These are phyloP conservation scores for Citrus sinensis DNA, from an alignment of 345 rosid species.

Conservation along the genomic window DNA sequence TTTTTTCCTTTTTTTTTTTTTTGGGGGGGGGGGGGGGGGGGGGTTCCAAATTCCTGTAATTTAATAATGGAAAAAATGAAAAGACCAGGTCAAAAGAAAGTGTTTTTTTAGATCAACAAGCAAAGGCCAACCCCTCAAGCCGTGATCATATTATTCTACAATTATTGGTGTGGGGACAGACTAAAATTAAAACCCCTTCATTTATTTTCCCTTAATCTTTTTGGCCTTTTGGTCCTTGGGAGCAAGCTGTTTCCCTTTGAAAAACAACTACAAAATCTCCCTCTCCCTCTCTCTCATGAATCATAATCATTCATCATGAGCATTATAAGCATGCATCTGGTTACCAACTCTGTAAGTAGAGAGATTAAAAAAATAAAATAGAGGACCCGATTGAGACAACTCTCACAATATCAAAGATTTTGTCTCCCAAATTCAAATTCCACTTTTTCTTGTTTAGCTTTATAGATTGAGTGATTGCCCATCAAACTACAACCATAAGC, in stretches of 20 bases:
- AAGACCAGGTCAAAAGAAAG: conserved; percentile 42
- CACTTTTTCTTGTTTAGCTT: conserved; percentile 14
- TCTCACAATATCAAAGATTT: conserved; percentile 35
- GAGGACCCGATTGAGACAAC: conserved; percentile 13
- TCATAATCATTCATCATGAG: conserved; percentile 21
- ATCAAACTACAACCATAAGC: background rate
- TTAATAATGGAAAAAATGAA: background rate
- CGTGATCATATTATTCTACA: conserved; percentile 49
- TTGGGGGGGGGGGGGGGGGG: background rate
- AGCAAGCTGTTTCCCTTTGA: conserved; percentile 71
- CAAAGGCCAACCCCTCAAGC: conserved; percentile 1
- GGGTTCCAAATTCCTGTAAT: conserved; percentile 15
- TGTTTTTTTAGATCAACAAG: conserved; percentile 19
- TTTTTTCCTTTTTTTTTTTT: background rate
- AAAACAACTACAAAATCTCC: conserved; percentile 14
- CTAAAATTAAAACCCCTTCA: conserved; percentile 20
- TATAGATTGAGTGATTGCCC: background rate
- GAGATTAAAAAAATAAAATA: background rate
- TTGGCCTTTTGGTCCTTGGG: conserved; percentile 33
- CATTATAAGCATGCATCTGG: conserved; percentile 31
- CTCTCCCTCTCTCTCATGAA: conserved; percentile 5
- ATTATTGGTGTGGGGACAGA: conserved; percentile 64
- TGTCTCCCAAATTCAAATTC: conserved; percentile 47
- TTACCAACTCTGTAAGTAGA: conserved; percentile 32
- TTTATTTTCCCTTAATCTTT: background rate